Evolutionary conservation across 2,329 filamentous ascomycete genomes (phyloP).

Genomic region (Hymenoscyphus occultus): DNA sequence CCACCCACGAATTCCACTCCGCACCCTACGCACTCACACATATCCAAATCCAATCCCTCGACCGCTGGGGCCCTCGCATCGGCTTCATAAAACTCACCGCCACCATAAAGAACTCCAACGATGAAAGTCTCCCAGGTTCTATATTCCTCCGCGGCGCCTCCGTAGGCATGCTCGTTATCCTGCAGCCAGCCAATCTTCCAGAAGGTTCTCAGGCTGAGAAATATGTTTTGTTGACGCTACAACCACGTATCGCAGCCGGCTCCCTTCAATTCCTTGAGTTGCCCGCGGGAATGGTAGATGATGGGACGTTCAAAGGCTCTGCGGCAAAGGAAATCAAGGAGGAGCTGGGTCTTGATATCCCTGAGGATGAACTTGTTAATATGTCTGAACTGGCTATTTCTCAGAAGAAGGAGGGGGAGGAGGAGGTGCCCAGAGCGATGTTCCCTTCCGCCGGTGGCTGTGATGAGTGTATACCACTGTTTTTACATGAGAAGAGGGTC

Average conservation of each 20-base stretch:
- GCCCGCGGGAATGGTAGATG: conserved; percentile 58
- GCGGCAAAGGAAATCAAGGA: conserved; percentile 61
- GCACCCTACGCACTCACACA: conserved; percentile 52
- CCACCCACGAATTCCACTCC: conserved; percentile 45
- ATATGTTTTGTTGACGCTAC: conserved; percentile 57
- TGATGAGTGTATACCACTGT: conserved; percentile 59
- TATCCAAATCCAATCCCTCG: conserved; percentile 52
- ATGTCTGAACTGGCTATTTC: conserved; percentile 54
- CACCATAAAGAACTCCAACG: conserved; percentile 45
- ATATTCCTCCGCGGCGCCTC: conserved; percentile 59
- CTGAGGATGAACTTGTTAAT: conserved; percentile 47
- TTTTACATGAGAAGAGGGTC: conserved; percentile 53
- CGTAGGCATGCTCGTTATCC: conserved; percentile 53
- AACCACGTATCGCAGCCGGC: conserved; percentile 54
- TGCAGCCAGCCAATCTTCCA: conserved; percentile 46
- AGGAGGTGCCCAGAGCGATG: conserved; percentile 46
- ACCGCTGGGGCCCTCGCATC: conserved; percentile 49
- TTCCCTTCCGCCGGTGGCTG: conserved; percentile 58
- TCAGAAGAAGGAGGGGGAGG: conserved; percentile 35
- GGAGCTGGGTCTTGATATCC: conserved; percentile 55
- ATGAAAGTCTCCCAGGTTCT: conserved; percentile 51
- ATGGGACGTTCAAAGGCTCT: conserved; percentile 53
- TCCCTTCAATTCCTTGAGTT: conserved; percentile 55
- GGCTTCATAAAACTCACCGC: conserved; percentile 58
- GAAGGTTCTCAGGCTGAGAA: conserved; percentile 44